Conservation (phyloP, 2,329 filamentous ascomycete species). For the Gnomoniopsis smithogilvyi region DNA sequence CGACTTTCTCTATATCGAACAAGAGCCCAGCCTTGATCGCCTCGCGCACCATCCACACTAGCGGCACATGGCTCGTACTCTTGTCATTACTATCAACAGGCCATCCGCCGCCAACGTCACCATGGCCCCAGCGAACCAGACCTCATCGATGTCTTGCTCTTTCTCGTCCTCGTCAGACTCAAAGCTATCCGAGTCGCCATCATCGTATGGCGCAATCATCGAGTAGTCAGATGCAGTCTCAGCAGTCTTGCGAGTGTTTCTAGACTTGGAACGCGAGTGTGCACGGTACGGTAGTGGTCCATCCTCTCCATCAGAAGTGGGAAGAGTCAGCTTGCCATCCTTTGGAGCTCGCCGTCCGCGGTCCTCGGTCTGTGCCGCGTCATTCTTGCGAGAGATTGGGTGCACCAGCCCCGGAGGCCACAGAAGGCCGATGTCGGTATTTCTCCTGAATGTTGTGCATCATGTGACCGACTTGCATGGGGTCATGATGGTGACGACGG, state of each 20-base stretch:
- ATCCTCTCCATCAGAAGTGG: neutral
- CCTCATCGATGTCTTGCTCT: conserved; percentile 72
- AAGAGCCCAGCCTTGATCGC: conserved; percentile 61
- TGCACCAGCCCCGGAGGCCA: neutral
- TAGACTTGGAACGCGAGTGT: conserved; percentile 29
- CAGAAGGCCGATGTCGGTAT: conserved; percentile 26
- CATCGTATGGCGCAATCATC: conserved; percentile 24
- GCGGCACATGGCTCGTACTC: conserved; percentile 60
- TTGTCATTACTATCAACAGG: conserved; percentile 53
- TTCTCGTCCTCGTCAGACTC: conserved; percentile 41
- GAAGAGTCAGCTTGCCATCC: conserved; percentile 2
- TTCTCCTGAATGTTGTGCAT: conserved; percentile 31
- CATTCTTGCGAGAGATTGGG: neutral
- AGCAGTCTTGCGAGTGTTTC: conserved; percentile 22
- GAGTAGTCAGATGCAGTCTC: conserved; percentile 30
- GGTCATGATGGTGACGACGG: conserved; percentile 17
- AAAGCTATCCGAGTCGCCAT: conserved; percentile 30
- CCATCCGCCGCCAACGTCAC: conserved; percentile 78
- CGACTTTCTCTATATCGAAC: conserved; percentile 67
- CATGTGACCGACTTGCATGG: conserved; percentile 15
- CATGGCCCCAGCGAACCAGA: conserved; percentile 82
- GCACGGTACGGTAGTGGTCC: conserved; percentile 40
- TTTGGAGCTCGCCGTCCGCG: conserved; percentile 16
- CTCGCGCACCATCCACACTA: conserved; percentile 65
- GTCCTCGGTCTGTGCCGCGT: neutral